Evolutionary conservation across 768 basidiomycete species (phyloP).

Genomic region (Goffeauzyma gilvescens): DNA sequence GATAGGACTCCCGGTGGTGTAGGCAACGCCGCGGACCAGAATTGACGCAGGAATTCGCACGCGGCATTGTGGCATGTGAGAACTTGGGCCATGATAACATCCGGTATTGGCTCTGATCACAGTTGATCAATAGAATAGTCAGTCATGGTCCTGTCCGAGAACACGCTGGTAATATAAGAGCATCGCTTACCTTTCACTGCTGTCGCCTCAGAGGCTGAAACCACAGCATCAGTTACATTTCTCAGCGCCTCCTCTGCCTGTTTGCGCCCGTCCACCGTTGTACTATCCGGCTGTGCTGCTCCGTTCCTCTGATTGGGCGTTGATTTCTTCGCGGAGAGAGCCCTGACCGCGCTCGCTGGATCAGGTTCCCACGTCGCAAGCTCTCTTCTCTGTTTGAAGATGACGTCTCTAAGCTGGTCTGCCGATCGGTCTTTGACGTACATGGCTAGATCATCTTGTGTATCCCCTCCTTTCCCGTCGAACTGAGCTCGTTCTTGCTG

Average conservation of each 20-base stretch:
- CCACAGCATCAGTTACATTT: slow-evolving; percentile 18
- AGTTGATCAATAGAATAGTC: background rate
- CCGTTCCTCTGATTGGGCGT: too few relatives aligned
- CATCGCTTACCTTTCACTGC: slow-evolving; percentile 15
- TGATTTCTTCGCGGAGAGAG: too few relatives aligned
- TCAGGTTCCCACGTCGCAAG: slow-evolving; percentile 3
- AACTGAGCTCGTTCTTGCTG: slow-evolving; percentile 67
- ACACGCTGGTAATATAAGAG: background rate
- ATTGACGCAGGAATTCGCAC: slow-evolving; percentile 89
- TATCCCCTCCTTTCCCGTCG: slow-evolving; percentile 39
- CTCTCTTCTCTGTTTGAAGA: background rate
- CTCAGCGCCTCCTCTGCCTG: slow-evolving; percentile 12
- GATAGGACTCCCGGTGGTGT: slow-evolving; percentile 38
- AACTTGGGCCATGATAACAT: slow-evolving; percentile 60
- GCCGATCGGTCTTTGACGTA: too few relatives aligned
- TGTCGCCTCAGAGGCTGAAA: slow-evolving; percentile 16
- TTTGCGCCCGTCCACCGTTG: too few relatives aligned
- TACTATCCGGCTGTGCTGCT: too few relatives aligned
- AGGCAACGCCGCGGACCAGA: slow-evolving; percentile 76
- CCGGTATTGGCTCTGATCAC: slow-evolving; percentile 54
- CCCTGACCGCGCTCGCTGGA: too few relatives aligned
- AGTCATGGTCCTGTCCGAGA: background rate
- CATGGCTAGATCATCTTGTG: slow-evolving; percentile 12
- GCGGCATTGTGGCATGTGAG: slow-evolving; percentile 77
- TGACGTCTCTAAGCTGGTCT: slow-evolving; percentile 6